A percentile compares a stretch with the other conserved stretches of the same genome.
Evolutionary conservation across 2,329 filamentous ascomycete species (phyloP).

Genomic region (Cladophialophora psammophila): DNA sequence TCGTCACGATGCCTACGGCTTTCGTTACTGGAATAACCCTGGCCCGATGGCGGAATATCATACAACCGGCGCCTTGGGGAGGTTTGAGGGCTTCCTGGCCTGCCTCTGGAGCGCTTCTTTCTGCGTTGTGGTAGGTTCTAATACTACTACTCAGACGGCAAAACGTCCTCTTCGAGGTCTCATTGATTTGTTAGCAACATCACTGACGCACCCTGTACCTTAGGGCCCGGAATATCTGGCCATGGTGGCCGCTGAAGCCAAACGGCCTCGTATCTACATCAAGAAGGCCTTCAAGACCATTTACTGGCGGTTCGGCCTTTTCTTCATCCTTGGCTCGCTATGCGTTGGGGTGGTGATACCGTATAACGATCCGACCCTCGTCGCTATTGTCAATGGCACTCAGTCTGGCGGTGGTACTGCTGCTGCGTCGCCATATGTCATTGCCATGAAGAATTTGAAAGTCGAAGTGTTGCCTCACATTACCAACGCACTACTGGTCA

Average conservation of each 20-base stretch:
- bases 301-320: conserved; percentile 69
- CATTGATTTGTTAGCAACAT: too few relatives aligned
- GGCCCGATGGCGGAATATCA: conserved; percentile 71
- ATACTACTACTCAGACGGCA: neutral
- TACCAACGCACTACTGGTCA: conserved; percentile 63
- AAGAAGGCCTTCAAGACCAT: conserved; percentile 75
- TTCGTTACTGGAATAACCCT: conserved; percentile 68
- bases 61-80: conserved; percentile 66
- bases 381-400: conserved; percentile 55
- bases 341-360: neutral
- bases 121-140: conserved; percentile 60
- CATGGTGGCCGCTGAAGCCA: conserved; percentile 68
- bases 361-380: conserved; percentile 31
- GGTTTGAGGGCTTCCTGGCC: conserved; percentile 61
- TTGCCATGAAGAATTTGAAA: conserved; percentile 65
- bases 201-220: too few relatives aligned
- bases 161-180: neutral
- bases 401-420: conserved; percentile 51
- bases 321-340: neutral
- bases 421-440: conserved; percentile 68
- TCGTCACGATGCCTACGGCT: conserved; percentile 71
- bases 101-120: conserved; percentile 75
- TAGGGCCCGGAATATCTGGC: conserved; percentile 66
- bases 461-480: conserved; percentile 63
- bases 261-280: conserved; percentile 66